Evolutionary conservation across 2,329 filamentous ascomycete species (phyloP), one percentile per base, ranked within the genome.

Genomic region (Venturia carpophila): DNA sequence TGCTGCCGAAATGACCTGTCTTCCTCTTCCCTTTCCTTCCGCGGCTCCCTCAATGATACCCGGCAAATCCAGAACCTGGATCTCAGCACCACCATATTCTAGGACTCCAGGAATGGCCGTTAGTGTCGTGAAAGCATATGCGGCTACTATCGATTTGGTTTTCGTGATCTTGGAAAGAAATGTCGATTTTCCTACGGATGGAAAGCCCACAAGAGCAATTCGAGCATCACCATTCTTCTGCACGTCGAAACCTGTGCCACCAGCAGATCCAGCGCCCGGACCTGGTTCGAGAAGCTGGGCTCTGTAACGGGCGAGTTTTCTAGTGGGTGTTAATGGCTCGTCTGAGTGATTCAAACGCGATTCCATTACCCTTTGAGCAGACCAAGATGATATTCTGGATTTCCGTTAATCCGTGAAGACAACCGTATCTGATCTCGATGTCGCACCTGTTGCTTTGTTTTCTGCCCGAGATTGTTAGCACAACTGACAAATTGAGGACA

Each of bases 91-190:
- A 15, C 92, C 94, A 78, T 99, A 99, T 80, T 97, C 93, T 64
- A 99, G 84, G 47, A 99, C 95, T 70, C 94, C 94, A 0, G 94
- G 94, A 70, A 99, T 99, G 43, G 94, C 95, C 11, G 94, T 99
- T 56, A 99, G 82, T 1, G 94, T 99, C 13, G 94, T 99, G 84
- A 99, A 99, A 65, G 93, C 87, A 75, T 99, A 99, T 0, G 94
- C 90, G 0, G 94, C 94, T 37, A 97, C 92, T 75, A 97, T 93
- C 62, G 92, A 96, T 73, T 91, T 92, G 47, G 95, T 99, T 79
- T 96, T 97, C 62, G 94, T 99, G 75, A 99, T 95, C 74, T 97
- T 97, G 61, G 92, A 97, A n/a, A 99, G 77, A 74, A 99, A 97
- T 0, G 94, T 99, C 2, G 94, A 99, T 80, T 99, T 99, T 75